These are phyloP conservation scores for Fraxinus anomala DNA, from an alignment of 257 asterid genomes.

Conservation along the genomic window DNA sequence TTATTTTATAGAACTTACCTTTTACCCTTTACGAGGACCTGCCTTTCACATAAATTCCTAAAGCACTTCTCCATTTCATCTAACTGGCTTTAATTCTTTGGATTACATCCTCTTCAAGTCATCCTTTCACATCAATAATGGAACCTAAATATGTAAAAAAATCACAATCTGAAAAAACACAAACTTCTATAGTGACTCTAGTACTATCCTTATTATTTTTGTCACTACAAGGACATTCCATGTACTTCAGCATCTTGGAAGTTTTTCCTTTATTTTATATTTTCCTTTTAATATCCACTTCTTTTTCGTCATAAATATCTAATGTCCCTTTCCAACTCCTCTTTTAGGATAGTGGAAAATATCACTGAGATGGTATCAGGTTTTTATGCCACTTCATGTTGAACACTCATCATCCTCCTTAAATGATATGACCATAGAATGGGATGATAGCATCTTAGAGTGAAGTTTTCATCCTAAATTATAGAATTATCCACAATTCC, in stretches of 20 bases:
- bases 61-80: not conserved
- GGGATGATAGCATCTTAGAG: not conserved
- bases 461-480: not conserved
- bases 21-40: not conserved
- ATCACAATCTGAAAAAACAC: not conserved
- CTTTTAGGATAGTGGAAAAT: constrained; percentile 1
- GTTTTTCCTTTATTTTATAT: not conserved
- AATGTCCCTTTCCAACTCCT: constrained; percentile 12
- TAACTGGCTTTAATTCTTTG: not conserved
- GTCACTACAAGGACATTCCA: not conserved
- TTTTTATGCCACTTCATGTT: not conserved
- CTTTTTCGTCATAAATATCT: not conserved
- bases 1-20: not conserved
- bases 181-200: not conserved
- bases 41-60: not conserved
- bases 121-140: not conserved
- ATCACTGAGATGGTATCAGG: not conserved
- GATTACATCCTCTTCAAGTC: not conserved
- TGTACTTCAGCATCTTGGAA: constrained; percentile 3
- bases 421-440: not conserved
- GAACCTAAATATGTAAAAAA: not conserved
- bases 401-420: not conserved
- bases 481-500: not conserved
- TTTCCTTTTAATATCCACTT: not conserved
- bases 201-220: not conserved